phyloP scores from a whole-genome alignment of 164 flowering plant species.

The Berberis vulgaris region DNA sequence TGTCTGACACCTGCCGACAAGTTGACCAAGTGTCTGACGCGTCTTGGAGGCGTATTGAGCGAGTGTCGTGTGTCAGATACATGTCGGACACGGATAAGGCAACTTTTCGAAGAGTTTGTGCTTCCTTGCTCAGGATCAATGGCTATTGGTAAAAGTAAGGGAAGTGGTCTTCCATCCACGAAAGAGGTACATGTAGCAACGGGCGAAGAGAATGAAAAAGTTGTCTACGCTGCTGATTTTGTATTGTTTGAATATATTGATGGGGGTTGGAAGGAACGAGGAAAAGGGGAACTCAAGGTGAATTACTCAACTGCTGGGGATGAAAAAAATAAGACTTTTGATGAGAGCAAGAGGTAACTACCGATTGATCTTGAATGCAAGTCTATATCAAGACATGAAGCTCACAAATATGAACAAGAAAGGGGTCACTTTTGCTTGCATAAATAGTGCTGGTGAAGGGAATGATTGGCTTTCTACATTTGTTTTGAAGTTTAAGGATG shows the following conservation, averaged over 20 bases:
- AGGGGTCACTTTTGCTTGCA: constrained; percentile 86
- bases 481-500: constrained; percentile 78
- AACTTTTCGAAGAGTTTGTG: too few relatives aligned
- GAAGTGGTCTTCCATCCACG: constrained; percentile 39
- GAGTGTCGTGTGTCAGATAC: too few relatives aligned
- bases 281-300: constrained; percentile 89
- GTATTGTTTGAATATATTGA: constrained; percentile 65
- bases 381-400: constrained; percentile 85
- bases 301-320: constrained; percentile 47
- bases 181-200: constrained; percentile 77
- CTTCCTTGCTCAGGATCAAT: too few relatives aligned
- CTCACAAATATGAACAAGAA: constrained; percentile 80
- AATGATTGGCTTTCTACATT: constrained; percentile 59
- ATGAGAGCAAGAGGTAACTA: constrained; percentile 85
- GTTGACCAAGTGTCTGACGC: too few relatives aligned
- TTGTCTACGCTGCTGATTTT: constrained; percentile 75
- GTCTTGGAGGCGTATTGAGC: too few relatives aligned
- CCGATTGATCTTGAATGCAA: constrained; percentile 75
- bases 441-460: constrained; percentile 56
- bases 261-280: constrained; percentile 93
- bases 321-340: constrained; percentile 57
- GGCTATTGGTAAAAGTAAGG: constrained; percentile 40
- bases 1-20: too few relatives aligned
- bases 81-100: too few relatives aligned
- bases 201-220: constrained; percentile 88